Evolutionary conservation across 768 basidiomycete genomes (phyloP).

Genomic region (Boletus rubropictus): DNA sequence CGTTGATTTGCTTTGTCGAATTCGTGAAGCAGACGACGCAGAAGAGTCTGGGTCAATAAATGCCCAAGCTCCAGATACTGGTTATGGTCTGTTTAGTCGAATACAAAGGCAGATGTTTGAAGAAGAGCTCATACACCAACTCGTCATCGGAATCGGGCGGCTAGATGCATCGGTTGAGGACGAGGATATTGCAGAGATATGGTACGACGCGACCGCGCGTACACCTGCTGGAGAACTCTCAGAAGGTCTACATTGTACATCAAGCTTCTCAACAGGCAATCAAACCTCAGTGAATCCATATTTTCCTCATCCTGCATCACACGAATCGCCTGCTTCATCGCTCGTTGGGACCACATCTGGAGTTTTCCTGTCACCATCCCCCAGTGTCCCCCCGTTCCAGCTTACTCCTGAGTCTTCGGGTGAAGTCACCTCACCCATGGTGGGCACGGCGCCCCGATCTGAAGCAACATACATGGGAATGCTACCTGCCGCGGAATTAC

Average conservation of each 20-base stretch:
- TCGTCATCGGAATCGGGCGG: constrained; percentile 85
- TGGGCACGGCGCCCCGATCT: constrained; percentile 10
- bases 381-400: constrained; percentile 13
- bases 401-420: constrained; percentile 9
- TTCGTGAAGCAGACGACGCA: constrained; percentile 54
- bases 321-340: constrained; percentile 25
- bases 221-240: constrained; percentile 29
- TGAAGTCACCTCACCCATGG: constrained; percentile 14
- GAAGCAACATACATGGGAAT: constrained; percentile 11
- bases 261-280: constrained; percentile 8
- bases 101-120: constrained; percentile 63
- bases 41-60: constrained; percentile 34
- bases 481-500: constrained; percentile 6
- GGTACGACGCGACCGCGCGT: constrained; percentile 28
- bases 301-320: constrained; percentile 41
- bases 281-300: constrained; percentile 41
- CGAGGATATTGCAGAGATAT: constrained; percentile 34
- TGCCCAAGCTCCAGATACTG: constrained; percentile 26
- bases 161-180: constrained; percentile 41
- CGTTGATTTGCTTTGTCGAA: constrained; percentile 69
- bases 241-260: constrained; percentile 10
- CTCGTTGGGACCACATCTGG: constrained; percentile 20
- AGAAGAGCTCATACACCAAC: constrained; percentile 75
- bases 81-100: constrained; percentile 44
- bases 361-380: constrained; percentile 9